Percentiles rank a stretch among this genome's conserved stretches.
phyloP scores from a whole-genome alignment of 495 filamentous ascomycete species.

The Hypomontagnella monticulosa region DNA sequence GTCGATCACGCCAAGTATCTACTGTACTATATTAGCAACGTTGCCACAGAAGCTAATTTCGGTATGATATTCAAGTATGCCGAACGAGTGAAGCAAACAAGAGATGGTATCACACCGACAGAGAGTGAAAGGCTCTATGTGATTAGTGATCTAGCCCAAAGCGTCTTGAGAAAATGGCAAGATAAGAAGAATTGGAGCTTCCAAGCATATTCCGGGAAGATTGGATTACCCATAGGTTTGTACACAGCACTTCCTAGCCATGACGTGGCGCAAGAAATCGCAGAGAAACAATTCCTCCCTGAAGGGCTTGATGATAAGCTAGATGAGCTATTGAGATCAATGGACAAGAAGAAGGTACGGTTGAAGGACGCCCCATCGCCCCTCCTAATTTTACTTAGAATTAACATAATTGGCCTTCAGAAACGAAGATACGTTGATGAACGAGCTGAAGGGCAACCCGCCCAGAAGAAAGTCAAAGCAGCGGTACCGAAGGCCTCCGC shows the following conservation, averaged over 20 bases:
- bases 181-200: slow-evolving; percentile 79
- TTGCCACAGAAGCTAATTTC: slow-evolving; percentile 87
- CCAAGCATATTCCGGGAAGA: slow-evolving; percentile 82
- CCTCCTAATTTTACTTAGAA: slow-evolving; percentile 7
- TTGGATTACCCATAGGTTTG: slow-evolving; percentile 79
- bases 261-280: slow-evolving; percentile 80
- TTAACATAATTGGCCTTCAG: slow-evolving; percentile 38
- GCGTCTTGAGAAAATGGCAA: slow-evolving; percentile 83
- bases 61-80: slow-evolving; percentile 90
- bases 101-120: slow-evolving; percentile 72
- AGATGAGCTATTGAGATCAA: slow-evolving; percentile 67
- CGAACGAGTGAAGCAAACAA: slow-evolving; percentile 89
- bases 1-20: slow-evolving; percentile 85
- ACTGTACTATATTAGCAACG: slow-evolving; percentile 83
- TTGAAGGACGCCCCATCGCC: neutral
- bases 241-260: slow-evolving; percentile 80
- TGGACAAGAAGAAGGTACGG: slow-evolving; percentile 65
- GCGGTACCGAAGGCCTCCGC: slow-evolving; percentile 38
- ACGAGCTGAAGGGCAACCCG: slow-evolving; percentile 48
- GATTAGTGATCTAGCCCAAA: slow-evolving; percentile 87
- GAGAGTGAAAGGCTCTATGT: slow-evolving; percentile 79
- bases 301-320: slow-evolving; percentile 82
- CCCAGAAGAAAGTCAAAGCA: slow-evolving; percentile 50
- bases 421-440: slow-evolving; percentile 62
- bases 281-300: slow-evolving; percentile 82